phyloP scores from a whole-genome alignment of 352 stramenopile genomes.

The Globisporangium okanoganense region DNA sequence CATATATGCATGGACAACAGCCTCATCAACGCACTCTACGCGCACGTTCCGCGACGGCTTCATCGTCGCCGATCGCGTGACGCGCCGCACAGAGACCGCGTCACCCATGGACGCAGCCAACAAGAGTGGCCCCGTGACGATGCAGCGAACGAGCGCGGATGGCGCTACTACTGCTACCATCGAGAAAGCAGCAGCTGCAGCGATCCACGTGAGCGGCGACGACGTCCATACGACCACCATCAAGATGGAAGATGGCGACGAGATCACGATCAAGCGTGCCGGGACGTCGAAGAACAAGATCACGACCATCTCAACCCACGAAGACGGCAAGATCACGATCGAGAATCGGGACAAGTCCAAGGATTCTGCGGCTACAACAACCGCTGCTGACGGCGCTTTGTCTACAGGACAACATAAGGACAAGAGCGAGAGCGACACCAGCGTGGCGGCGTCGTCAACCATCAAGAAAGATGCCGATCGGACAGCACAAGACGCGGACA shows the following conservation, averaged over 20 bases:
- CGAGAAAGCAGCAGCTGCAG: background rate
- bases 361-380: background rate
- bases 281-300: constrained; percentile 57
- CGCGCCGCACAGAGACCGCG: constrained; percentile 34
- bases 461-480: background rate
- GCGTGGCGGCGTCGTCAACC: background rate
- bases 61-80: constrained; percentile 46
- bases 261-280: constrained; percentile 74
- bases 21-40: constrained; percentile 14
- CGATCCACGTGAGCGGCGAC: constrained; percentile 22
- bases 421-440: background rate
- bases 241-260: constrained; percentile 69
- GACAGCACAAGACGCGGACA: constrained; percentile 7
- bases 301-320: constrained; percentile 65
- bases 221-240: constrained; percentile 61
- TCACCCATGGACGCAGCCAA: background rate
- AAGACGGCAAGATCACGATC: constrained; percentile 76
- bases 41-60: constrained; percentile 74
- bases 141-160: background rate
- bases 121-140: background rate
- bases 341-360: constrained; percentile 33
- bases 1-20: too few species aligned
- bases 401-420: background rate
- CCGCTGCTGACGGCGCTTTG: background rate
- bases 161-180: background rate